These are phyloP conservation scores for Heliosperma pusillum DNA, from an alignment of 148 eudicot species.

Conservation along the genomic window DNA sequence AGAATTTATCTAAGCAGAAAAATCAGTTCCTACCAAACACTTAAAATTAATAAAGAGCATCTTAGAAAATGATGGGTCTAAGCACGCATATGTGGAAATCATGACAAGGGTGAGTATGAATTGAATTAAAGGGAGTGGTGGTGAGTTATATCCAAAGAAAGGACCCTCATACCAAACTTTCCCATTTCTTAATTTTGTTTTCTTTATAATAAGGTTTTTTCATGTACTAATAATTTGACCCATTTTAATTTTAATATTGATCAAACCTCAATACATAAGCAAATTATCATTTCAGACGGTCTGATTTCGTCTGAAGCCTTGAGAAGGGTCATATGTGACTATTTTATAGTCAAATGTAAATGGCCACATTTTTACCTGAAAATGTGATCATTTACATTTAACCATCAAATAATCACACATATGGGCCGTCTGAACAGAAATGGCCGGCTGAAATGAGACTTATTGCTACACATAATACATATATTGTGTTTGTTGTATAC, in stretches of 20 bases:
- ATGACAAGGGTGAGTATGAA: constrained; percentile 6
- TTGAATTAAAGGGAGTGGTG: constrained; percentile 1
- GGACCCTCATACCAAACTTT: constrained; percentile 25
- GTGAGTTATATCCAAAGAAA: constrained; percentile 13
- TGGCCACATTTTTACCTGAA: too few species aligned
- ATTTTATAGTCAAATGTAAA: too few species aligned
- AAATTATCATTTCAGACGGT: too few species aligned
- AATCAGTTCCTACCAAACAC: neutral
- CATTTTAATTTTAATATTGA: neutral
- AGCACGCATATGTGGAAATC: constrained; percentile 14
- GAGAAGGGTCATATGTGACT: too few species aligned
- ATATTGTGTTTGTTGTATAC: too few species aligned
- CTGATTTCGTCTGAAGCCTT: too few species aligned
- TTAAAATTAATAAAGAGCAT: neutral
- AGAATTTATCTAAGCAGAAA: neutral
- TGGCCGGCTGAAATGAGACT: too few species aligned
- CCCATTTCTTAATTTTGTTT: neutral
- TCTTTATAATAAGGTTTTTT: constrained; percentile 2
- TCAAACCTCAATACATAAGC: too few species aligned
- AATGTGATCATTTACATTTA: too few species aligned
- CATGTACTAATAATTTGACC: neutral
- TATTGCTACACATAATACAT: too few species aligned
- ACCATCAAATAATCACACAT: too few species aligned
- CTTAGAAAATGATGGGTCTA: neutral
- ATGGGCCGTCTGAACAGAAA: too few species aligned